Evolutionary conservation across 306 rosid species (phyloP).

Genomic region (Canavalia gladiata): DNA sequence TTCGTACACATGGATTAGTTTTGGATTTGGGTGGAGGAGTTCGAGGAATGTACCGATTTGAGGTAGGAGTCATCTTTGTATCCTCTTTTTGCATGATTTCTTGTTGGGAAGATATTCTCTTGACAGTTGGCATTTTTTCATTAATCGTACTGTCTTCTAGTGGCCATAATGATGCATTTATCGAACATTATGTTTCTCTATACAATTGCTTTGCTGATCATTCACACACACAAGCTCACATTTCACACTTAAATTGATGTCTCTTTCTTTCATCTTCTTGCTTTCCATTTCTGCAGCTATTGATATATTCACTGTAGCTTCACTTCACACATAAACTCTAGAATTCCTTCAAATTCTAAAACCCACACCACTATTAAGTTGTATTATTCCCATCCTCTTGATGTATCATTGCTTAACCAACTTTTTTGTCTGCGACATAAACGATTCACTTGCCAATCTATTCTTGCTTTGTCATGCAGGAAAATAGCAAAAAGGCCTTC

Average conservation of each 20-base stretch:
- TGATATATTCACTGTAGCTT: slow-evolving; percentile 15
- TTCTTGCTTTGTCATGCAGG: slow-evolving; percentile 62
- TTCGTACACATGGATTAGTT: slow-evolving; percentile 85
- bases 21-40: slow-evolving; percentile 90
- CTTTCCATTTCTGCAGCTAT: slow-evolving; percentile 20
- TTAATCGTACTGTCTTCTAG: neutral
- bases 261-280: slow-evolving; percentile 7
- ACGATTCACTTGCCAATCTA: slow-evolving; percentile 24
- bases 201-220: slow-evolving; percentile 35
- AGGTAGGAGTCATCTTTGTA: slow-evolving; percentile 61
- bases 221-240: neutral
- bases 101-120: slow-evolving; percentile 9
- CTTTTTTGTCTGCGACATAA: neutral
- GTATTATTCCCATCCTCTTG: slow-evolving; percentile 19
- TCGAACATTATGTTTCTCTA: neutral
- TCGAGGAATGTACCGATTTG: slow-evolving; percentile 84
- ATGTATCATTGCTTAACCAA: neutral
- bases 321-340: slow-evolving; percentile 6
- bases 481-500: slow-evolving; percentile 51
- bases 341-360: slow-evolving; percentile 7
- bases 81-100: slow-evolving; percentile 31
- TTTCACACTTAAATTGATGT: neutral
- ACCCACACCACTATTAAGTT: neutral
- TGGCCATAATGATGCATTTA: slow-evolving; percentile 13
- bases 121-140: slow-evolving; percentile 4